Conservation (phyloP, 2,329 filamentous ascomycete genomes). For the Fusarium sp. region DNA sequence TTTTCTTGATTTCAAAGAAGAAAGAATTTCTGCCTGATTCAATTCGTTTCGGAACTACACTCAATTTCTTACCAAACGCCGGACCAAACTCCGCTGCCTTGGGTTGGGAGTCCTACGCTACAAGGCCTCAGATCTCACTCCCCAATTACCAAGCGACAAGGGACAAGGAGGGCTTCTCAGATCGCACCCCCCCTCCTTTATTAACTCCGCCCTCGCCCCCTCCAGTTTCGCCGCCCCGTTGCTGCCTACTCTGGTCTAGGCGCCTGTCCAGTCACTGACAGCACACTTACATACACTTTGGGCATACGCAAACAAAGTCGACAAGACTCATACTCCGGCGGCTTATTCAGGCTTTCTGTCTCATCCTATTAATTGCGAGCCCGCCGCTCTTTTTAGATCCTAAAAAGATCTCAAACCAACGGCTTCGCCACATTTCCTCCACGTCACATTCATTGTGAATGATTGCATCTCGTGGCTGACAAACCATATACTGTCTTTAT, state of each 20-base stretch:
- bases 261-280: constrained; percentile 42
- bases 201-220: constrained; percentile 42
- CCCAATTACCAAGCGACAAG: constrained; percentile 3
- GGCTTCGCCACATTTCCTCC: constrained; percentile 44
- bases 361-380: constrained; percentile 38
- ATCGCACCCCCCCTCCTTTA: constrained; percentile 34
- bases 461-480: constrained; percentile 51
- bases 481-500: constrained; percentile 49
- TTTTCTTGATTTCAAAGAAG: constrained; percentile 10
- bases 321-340: constrained; percentile 39
- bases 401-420: constrained; percentile 25
- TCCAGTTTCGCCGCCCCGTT: constrained; percentile 42
- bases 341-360: constrained; percentile 35
- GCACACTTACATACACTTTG: constrained; percentile 43
- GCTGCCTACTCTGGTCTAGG: constrained; percentile 45
- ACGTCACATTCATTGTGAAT: constrained; percentile 45
- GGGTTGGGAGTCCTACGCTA: constrained; percentile 37
- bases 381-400: constrained; percentile 34
- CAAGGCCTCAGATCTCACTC: constrained; percentile 25
- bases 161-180: constrained; percentile 23
- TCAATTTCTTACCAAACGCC: constrained; percentile 12
- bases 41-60: constrained; percentile 22
- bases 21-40: constrained; percentile 3
- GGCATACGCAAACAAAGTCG: constrained; percentile 41
- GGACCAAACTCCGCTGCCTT: constrained; percentile 36